Evolutionary conservation across 2,329 filamentous ascomycete genomes (phyloP), one percentile per base, ranked within the genome.

Genomic region (Aspergillus sp.): DNA sequence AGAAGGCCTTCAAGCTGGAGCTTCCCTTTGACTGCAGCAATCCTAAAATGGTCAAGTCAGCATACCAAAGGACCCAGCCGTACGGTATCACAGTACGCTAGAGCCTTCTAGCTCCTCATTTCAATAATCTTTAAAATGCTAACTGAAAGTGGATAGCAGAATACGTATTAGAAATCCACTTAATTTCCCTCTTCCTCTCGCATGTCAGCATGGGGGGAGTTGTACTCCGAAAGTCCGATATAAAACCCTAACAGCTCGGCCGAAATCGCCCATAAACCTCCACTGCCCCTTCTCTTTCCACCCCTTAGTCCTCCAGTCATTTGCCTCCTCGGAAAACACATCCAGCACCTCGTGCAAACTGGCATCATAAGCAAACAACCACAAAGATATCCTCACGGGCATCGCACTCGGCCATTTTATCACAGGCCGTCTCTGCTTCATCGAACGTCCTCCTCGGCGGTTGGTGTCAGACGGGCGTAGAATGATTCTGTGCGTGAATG

Each of bases 221-320:
- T 19, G 19, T 19, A 19, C 19, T 19, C 19, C 19, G 19, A 19
- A 19, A 19, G 19, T 19, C 19, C 19, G 19, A 19, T 19, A 19
- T 19, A 19, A 32, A 1, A 42, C 10, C 29, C 26, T n/a, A 32
- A 30, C 10, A 12, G 40, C 40, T 3, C 19, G 19, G 27, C 50
- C 48, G 38, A 54, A 49, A 44, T 53, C 48, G 12, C 29, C 42
- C 36, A 58, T 44, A 48, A 60, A 62, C 7, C 54, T 46, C 53
- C 60, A 62, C 19, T 54, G 52, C 28, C 53, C 38, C n/a, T 50
- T 44, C 26, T 45, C 48, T 5, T 51, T 54, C 50, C 55, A 59
- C 7, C 53, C 57, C n/a, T 55, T 57, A 12, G 50, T 48, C 43
- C 56, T 60, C 62, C 61, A 66, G 3, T 48, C 43, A 52, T 65